Evolutionary conservation across 352 stramenopile genomes (phyloP), one percentile per base, ranked within the genome.

Genomic region (Globisporangium nodosum): DNA sequence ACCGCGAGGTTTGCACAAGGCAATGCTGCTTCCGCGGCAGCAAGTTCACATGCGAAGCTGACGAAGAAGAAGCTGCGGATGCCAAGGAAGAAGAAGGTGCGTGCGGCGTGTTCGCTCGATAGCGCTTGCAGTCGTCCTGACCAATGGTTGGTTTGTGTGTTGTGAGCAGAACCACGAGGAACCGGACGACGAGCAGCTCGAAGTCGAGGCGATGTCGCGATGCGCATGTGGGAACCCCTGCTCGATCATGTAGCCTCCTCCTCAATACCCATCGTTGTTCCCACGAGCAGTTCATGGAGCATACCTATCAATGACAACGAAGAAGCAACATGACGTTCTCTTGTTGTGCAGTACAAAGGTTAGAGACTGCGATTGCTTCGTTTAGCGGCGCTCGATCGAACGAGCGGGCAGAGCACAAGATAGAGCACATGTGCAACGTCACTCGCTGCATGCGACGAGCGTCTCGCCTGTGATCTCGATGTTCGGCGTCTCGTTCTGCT

Each of bases 381-480:
- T 13, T 2, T 1, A 13, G 45, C 27, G 30, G n/a, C 42, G 11
- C 42, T 47, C 15, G 16, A 20, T n/a, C 3, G 6, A 27, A 15
- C 43, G 43, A 49, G 24, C 16, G 16, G 24, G 43, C 43, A 8
- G 16, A 24, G 2, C 4, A 12, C 43, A 20, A 31, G 20, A 8
- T 33, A n/a, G 46, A 3, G 46, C 21, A 8, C 3, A 5, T n/a
- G 20, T 48, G 43, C 21, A 24, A 18, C 0, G 11, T 7, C 54
- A 78, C 48, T 74, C 60, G 49, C 64, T 58, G 47, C 55, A 76
- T 21, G 62, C 69, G 21, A 90, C 45, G 16, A 92, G 65, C n/a
- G 74, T 60, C 55, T 90, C 77, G 43, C 82, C 77, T 24, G 74
- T 82, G 64, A 90, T 90, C 60, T 94, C 77, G 55, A 94, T 91